These are phyloP conservation scores for Verbena officinalis DNA, from an alignment of 257 asterid species.

Conservation along the genomic window DNA sequence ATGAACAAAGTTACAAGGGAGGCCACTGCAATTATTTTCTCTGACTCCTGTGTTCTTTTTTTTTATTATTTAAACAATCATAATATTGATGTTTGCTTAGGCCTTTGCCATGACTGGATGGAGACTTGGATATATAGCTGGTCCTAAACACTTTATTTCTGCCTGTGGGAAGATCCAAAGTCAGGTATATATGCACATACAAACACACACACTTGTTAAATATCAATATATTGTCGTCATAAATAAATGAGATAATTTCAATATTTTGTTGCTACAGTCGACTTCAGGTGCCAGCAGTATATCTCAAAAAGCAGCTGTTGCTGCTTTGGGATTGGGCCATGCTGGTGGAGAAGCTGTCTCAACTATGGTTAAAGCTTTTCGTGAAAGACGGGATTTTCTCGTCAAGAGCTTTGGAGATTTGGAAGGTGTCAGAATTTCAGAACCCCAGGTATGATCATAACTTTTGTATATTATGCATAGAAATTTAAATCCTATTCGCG, in stretches of 20 bases:
- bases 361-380: conserved; percentile 84
- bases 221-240: not conserved
- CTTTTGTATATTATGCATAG: not conserved
- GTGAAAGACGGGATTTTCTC: conserved; percentile 83
- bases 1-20: too few relatives aligned
- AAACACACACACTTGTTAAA: not conserved
- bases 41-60: too few relatives aligned
- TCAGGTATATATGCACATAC: conserved; percentile 53
- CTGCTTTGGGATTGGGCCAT: conserved; percentile 89
- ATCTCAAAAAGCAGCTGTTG: conserved; percentile 89
- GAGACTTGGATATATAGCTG: conserved; percentile 97
- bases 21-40: too few relatives aligned
- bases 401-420: conserved; percentile 81
- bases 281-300: conserved; percentile 99
- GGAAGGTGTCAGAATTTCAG: conserved; percentile 79
- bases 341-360: conserved; percentile 97
- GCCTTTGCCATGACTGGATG: conserved; percentile 99
- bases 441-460: conserved; percentile 67
- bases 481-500: too few relatives aligned
- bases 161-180: conserved; percentile 97
- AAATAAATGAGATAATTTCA: not conserved
- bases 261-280: conserved; percentile 43
- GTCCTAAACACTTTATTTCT: conserved; percentile 89
- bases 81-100: conserved; percentile 38
- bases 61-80: too few relatives aligned